Base-by-base conservation (phyloP, 2,329 filamentous ascomycete genomes). In the Ceratocystis cubensis region DNA sequence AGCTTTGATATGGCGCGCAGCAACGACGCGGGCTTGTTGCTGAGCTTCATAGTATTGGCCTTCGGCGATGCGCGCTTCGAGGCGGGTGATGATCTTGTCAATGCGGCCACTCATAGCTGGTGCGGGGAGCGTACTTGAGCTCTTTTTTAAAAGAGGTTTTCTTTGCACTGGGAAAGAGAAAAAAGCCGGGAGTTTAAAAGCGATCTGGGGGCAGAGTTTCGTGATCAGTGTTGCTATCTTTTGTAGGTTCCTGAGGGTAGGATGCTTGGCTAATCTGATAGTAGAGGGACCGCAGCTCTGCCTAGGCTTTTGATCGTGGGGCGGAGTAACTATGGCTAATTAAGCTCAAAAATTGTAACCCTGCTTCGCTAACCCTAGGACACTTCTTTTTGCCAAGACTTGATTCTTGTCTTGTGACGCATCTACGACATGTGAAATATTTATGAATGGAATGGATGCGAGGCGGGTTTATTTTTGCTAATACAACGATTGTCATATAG, bases 11-110 rank as follows among this genome's bases (percentile, higher is more conserved):
- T 99, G 96, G 67, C 95, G 91, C 48, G 91, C 88, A 69, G 92
- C 92, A 71, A 96, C 93, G 65, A 96, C 92, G 69, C 94, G 91
- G 71, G 96, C 90, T 80, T 99, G 94, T 77, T 99, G 94, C 78
- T 97, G 93, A 67, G 94, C 94, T 82, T 99, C 94, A 80, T 99
- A 99, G 82, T 85, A 96, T 75, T 94, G 88, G 73, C 92, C 93
- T 76, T 95, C 91, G 71, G 85, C 81, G 76, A 96, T 96, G 76
- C 91, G 93, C 76, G 88, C 81, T 78, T 93, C 89, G 75, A 96
- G 86, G 30, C 83, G 81, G 67, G 80, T 74, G 71, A 85, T 83
- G 75, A 85, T 85, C 73, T 80, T 80, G 66, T 79, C 77, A 73
- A 81, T 81, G 73, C 81, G 80, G 74, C 78, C 76, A 72, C 72